These are phyloP conservation scores for Lepidium aucheri DNA, from an alignment of 345 rosid species.

Conservation along the genomic window DNA sequence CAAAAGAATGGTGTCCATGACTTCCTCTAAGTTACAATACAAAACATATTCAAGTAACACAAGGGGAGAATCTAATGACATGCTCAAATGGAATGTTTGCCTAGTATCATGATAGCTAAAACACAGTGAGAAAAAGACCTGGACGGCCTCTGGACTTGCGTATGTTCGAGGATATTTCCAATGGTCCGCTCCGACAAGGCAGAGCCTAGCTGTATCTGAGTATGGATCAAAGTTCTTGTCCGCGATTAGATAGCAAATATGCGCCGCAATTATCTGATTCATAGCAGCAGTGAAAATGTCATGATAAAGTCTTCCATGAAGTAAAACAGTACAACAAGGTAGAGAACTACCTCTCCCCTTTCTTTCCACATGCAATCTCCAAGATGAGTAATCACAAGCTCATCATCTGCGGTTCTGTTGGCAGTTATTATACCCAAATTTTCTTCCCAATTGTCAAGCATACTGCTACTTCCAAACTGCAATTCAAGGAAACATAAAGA, in stretches of 20 bases:
- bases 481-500: constrained; percentile 1
- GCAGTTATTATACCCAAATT: constrained; percentile 95
- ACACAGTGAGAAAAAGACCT: constrained; percentile 30
- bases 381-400: constrained; percentile 87
- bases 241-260: constrained; percentile 66
- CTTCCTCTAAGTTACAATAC: neutral
- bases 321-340: neutral
- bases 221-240: constrained; percentile 62
- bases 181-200: constrained; percentile 76
- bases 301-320: constrained; percentile 1
- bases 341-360: constrained; percentile 67
- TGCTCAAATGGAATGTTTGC: neutral
- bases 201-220: constrained; percentile 64
- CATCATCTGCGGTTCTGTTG: constrained; percentile 94
- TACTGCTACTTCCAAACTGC: constrained; percentile 61
- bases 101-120: neutral
- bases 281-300: constrained; percentile 19
- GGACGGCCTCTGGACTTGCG: constrained; percentile 68
- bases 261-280: constrained; percentile 57
- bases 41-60: neutral
- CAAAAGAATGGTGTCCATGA: neutral
- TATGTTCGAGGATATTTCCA: constrained; percentile 69
- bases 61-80: neutral
- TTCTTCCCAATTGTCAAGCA: constrained; percentile 99
- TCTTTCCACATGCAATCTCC: constrained; percentile 99